Conservation (phyloP, 768 basidiomycete species). For the Bullera alba region DNA sequence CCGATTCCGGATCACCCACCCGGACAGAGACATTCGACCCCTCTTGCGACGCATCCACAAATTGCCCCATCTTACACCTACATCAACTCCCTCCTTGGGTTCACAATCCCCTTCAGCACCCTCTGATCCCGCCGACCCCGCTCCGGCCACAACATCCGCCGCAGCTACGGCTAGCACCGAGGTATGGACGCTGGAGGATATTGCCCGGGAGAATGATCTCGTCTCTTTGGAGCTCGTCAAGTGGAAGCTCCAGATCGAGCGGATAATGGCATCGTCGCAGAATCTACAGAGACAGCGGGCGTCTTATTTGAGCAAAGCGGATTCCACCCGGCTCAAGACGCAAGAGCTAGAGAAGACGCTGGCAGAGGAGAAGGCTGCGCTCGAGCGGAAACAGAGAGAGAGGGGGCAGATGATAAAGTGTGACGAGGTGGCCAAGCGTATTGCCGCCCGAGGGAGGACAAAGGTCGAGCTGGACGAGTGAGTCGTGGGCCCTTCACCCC, state of each 20-base stretch:
- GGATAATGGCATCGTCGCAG: slow-evolving; percentile 22
- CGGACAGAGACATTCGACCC: slow-evolving; percentile 32
- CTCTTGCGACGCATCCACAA: slow-evolving; percentile 26
- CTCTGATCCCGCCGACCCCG: neutral
- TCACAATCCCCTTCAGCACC: neutral
- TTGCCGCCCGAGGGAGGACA: slow-evolving; percentile 17
- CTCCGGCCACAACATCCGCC: neutral
- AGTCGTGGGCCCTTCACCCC: slow-evolving; percentile 3
- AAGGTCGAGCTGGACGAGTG: slow-evolving; percentile 34
- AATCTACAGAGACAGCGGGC: slow-evolving; percentile 29
- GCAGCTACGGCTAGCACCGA: slow-evolving; percentile 1
- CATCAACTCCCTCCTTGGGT: neutral
- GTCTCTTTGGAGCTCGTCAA: slow-evolving; percentile 29
- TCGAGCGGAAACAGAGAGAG: slow-evolving; percentile 17
- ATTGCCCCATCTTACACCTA: slow-evolving; percentile 16
- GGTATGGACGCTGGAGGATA: too few relatives aligned
- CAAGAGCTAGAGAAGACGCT: slow-evolving; percentile 19
- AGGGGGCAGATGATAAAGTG: slow-evolving; percentile 30
- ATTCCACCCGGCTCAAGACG: too few relatives aligned
- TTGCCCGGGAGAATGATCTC: slow-evolving; percentile 26
- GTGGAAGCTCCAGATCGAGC: slow-evolving; percentile 27
- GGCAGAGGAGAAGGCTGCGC: slow-evolving; percentile 20
- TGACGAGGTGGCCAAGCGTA: slow-evolving; percentile 30
- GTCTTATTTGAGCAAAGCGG: slow-evolving; percentile 13
- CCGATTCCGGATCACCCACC: slow-evolving; percentile 34